These are phyloP conservation scores for Leersia perrieri DNA, from an alignment of 176 grass and related monocot species.

Conservation along the genomic window DNA sequence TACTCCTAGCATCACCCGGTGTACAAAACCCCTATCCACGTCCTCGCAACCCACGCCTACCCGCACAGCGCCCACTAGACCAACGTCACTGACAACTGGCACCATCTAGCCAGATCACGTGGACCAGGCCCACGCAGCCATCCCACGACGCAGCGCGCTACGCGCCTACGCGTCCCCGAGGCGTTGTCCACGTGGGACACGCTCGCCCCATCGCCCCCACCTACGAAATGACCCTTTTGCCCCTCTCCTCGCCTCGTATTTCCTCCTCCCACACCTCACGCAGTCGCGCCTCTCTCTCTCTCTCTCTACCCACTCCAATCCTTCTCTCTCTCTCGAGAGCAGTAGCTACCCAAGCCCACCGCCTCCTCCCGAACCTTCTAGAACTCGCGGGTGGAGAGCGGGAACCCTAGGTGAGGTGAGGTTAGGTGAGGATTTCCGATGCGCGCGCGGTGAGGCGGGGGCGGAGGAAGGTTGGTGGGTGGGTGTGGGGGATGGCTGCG, in stretches of 20 bases:
- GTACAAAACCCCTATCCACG: not conserved
- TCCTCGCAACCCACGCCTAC: rapidly evolving
- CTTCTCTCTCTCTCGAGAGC: conserved; percentile 17
- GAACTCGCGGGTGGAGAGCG: conserved; percentile 18
- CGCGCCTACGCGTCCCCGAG: conserved; percentile 8
- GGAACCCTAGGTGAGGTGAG: conserved; percentile 3
- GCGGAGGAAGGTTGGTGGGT: not conserved
- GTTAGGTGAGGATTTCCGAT: no score
- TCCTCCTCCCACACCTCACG: conserved; percentile 21
- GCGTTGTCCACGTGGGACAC: not conserved
- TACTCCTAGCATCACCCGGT: not conserved
- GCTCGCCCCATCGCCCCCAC: not conserved
- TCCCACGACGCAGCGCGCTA: not conserved
- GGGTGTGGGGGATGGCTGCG: not conserved
- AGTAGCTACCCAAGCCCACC: conserved; percentile 1
- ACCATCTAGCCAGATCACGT: rapidly evolving
- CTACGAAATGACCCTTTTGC: conserved; percentile 2
- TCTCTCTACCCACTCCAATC: conserved; percentile 8
- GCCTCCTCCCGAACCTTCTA: conserved; percentile 34
- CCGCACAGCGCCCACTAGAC: not conserved
- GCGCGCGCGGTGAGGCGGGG: conserved; percentile 37
- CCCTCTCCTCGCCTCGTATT: conserved; percentile 34
- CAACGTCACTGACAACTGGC: rapidly evolving
- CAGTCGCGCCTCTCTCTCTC: not conserved
- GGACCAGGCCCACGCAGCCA: not conserved